Evolutionary conservation across 2,329 filamentous ascomycete genomes (phyloP).

Genomic region (Xylariaceae sp.): DNA sequence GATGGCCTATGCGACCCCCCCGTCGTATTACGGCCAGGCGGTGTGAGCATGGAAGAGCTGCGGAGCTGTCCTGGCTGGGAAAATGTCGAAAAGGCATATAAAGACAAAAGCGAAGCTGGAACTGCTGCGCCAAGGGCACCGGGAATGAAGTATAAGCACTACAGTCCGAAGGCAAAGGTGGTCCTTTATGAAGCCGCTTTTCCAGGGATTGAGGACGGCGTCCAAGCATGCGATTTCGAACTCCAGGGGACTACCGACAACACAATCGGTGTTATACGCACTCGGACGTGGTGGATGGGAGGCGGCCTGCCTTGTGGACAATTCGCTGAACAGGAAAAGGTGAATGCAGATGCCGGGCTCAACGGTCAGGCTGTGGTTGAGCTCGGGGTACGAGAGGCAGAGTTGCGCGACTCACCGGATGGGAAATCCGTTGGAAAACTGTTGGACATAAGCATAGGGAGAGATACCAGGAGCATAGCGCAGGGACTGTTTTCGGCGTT

Average conservation of each 20-base stretch:
- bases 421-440: constrained; percentile 37
- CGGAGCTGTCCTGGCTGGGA: constrained; percentile 76
- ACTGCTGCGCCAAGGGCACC: constrained; percentile 73
- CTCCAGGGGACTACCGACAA: constrained; percentile 8
- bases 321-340: constrained; percentile 28
- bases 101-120: constrained; percentile 66
- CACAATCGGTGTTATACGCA: constrained; percentile 52
- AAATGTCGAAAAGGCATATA: constrained; percentile 70
- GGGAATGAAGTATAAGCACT: constrained; percentile 99
- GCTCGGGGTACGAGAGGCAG: constrained; percentile 39
- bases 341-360: constrained; percentile 19
- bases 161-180: constrained; percentile 85
- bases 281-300: constrained; percentile 47
- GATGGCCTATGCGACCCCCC: constrained; percentile 83
- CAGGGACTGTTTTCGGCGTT: constrained; percentile 84
- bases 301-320: constrained; percentile 37
- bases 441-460: constrained; percentile 71
- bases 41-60: constrained; percentile 78
- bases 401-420: constrained; percentile 33
- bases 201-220: constrained; percentile 32
- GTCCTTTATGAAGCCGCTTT: constrained; percentile 68
- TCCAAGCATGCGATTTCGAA: constrained; percentile 34
- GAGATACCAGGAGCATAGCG: constrained; percentile 69
- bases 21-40: constrained; percentile 78
- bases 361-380: constrained; percentile 25